Evolutionary conservation across 2,329 filamentous ascomycete genomes (phyloP), one percentile per base, ranked within the genome.

Genomic region (Talaromyces atroroseus): DNA sequence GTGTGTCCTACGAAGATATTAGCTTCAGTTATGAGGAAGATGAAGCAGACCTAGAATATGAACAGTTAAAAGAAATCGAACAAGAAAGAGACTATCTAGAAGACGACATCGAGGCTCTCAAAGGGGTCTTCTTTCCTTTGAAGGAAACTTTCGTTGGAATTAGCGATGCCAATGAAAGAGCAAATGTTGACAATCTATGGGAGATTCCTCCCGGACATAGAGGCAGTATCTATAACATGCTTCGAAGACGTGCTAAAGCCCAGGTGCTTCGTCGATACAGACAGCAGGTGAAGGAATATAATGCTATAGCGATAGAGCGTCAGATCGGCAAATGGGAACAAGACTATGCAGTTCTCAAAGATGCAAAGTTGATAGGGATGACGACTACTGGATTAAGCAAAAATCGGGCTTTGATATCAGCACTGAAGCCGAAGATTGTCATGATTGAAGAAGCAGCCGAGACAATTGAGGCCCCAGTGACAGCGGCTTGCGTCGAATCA

Each of bases 331-430:
- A 76, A 24, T 87, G 81, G 78, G 79, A 85, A 57, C 75, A 77
- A 36, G 82, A 90, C 58, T 71, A 79, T 8, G 72, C 80, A 21
- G 77, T 89, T 23, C 72, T 92, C 3, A 80, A 81, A 34, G 81
- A 82, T 51, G 75, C 81, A 5, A 82, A 78, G 55, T 67, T 87
- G 24, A 78, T 87, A 52, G 84, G 84, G 8, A 80, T 86, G 76
- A 95, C 90, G 0, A 91, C 88, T 0, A 95, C 90, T 0, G 89
- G 90, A 1, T 68, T 95, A 8, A 86, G 85, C 70, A 95, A 95
- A 63, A 92, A 94, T 59, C 83, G 89, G 3, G 82, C 80, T 1
- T 76, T 92, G 2, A 76, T 95, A 21, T 78, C 84, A 0, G 82
- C 82, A 1, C 67, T 92, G 4, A 76, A 81, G 26, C 88, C 90